These are phyloP conservation scores for Fusarium coicis DNA, from an alignment of 2,329 filamentous ascomycete genomes.

Conservation along the genomic window DNA sequence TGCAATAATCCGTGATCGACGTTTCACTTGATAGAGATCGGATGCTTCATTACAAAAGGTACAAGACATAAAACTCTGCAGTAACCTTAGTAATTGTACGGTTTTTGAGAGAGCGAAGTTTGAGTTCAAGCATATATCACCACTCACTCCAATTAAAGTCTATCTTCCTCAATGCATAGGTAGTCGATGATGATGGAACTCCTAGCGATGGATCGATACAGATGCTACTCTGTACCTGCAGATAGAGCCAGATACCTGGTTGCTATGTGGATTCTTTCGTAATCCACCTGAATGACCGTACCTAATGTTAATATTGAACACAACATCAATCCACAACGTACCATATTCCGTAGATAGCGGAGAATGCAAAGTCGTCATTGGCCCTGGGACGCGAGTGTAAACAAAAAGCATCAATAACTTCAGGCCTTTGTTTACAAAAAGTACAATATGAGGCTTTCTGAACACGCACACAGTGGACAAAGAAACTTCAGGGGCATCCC, in stretches of 20 bases:
- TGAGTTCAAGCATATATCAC: not conserved
- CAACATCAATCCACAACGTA: not conserved
- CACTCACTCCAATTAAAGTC: not conserved
- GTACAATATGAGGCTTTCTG: conserved; percentile 21
- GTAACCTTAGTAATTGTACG: not conserved
- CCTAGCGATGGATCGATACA: not conserved
- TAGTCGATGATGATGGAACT: not conserved
- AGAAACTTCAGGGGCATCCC: conserved; percentile 20
- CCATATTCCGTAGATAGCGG: not conserved
- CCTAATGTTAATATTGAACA: conserved; percentile 1
- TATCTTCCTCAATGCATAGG: not conserved
- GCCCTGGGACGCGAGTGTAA: not conserved
- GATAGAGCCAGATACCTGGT: not conserved
- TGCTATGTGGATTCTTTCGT: not conserved
- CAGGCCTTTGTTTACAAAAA: conserved; percentile 20
- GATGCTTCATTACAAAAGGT: not conserved
- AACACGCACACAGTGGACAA: not conserved
- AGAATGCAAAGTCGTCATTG: not conserved
- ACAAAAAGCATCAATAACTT: not conserved
- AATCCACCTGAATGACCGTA: conserved; percentile 1
- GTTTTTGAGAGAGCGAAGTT: not conserved
- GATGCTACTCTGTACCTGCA: not conserved
- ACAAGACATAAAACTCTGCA: not conserved
- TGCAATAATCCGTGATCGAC: not conserved
- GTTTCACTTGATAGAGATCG: not conserved